Conservation (phyloP, 345 rosid genomes). For the Brassica incana region DNA sequence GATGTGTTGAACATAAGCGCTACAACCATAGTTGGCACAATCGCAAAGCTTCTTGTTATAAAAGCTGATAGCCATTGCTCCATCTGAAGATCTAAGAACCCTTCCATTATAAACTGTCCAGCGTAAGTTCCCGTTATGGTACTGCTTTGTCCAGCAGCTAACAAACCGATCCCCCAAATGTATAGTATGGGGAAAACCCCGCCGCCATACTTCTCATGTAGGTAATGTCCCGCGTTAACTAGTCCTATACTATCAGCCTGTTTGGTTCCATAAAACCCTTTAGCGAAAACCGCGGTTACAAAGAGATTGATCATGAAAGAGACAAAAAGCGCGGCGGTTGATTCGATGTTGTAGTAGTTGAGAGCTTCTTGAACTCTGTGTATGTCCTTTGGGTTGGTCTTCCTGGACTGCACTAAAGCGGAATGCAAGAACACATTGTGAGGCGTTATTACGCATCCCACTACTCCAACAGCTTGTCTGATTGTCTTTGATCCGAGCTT, state of each 20-base stretch:
- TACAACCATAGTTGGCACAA: constrained; percentile 81
- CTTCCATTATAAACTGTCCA: constrained; percentile 96
- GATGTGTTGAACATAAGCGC: constrained; percentile 73
- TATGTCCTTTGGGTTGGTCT: constrained; percentile 63
- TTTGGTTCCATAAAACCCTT: constrained; percentile 76
- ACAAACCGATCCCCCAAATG: constrained; percentile 89
- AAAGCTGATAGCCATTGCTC: constrained; percentile 88
- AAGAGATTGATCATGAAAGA: constrained; percentile 81
- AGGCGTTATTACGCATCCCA: constrained; percentile 93
- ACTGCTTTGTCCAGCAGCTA: constrained; percentile 97
- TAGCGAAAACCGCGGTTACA: constrained; percentile 89
- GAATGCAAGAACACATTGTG: constrained; percentile 94
- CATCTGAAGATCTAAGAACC: constrained; percentile 80
- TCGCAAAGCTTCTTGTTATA: constrained; percentile 83
- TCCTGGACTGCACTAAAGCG: constrained; percentile 87
- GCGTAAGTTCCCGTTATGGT: constrained; percentile 95
- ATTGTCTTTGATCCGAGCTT: constrained; percentile 82
- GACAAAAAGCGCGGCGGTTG: constrained; percentile 66
- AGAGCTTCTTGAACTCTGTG: constrained; percentile 80
- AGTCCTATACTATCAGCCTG: constrained; percentile 75
- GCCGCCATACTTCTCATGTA: constrained; percentile 80
- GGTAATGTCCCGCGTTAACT: constrained; percentile 82
- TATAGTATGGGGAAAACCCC: constrained; percentile 80
- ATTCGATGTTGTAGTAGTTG: constrained; percentile 80
- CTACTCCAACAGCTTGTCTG: constrained; percentile 91